phyloP scores from a whole-genome alignment of 768 basidiomycete genomes.

The Mycena albidolilacea region DNA sequence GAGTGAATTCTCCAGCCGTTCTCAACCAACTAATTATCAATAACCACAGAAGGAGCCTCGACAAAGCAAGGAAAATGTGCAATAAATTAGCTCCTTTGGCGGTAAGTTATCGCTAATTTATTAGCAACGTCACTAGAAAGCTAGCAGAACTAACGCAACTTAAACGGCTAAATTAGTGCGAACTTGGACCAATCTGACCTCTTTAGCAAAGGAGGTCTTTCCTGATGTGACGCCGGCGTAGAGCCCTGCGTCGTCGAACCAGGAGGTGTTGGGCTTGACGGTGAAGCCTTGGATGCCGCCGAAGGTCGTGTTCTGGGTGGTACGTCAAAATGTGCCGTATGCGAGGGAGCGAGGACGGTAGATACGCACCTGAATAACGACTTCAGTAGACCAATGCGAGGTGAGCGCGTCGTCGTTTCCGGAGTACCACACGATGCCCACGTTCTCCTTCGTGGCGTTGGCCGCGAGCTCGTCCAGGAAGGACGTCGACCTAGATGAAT shows the following conservation, averaged over 20 bases:
- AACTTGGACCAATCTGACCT: no score
- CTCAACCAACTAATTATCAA: no score
- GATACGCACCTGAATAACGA: constrained; percentile 3
- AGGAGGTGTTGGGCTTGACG: constrained; percentile 60
- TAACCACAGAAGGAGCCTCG: no score
- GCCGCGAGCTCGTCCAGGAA: constrained; percentile 63
- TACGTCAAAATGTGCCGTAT: neutral
- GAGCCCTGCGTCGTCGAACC: constrained; percentile 59
- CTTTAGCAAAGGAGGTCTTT: no score
- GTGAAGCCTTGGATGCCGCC: constrained; percentile 65
- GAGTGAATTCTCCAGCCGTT: no score
- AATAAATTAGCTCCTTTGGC: no score
- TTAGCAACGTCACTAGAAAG: no score
- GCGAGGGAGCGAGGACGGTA: neutral
- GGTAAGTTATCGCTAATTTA: no score
- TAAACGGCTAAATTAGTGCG: no score
- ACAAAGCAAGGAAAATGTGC: no score
- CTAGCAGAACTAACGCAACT: no score
- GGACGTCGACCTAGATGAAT: constrained; percentile 23
- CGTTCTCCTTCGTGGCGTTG: constrained; percentile 55
- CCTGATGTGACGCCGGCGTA: constrained; percentile 54
- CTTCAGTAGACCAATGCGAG: constrained; percentile 60
- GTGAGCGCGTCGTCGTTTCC: constrained; percentile 67
- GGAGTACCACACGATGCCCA: constrained; percentile 59
- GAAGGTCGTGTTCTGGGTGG: constrained; percentile 65